Evolutionary conservation across 2,329 filamentous ascomycete genomes (phyloP), one percentile per base, ranked within the genome.

Genomic region (Eutypella sp.): DNA sequence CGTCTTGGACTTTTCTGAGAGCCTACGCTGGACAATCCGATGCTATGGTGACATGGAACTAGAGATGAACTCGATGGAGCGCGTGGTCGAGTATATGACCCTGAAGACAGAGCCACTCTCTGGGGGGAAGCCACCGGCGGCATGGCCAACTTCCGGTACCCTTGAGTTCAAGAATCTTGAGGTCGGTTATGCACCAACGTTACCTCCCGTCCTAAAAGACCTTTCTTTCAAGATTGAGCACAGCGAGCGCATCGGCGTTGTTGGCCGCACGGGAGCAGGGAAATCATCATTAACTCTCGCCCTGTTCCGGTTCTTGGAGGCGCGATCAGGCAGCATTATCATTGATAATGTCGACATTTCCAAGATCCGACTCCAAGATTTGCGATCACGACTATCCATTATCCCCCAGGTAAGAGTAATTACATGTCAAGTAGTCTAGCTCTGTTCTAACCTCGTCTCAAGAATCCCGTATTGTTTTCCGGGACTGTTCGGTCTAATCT

Each of bases 381-480:
- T 89, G 57, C 79, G 85, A 36, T 80, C 87, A 62, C 79, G 81
- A 27, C 86, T 90, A 51, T 87, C 86, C 9, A 88, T 89, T 66
- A 85, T 89, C 42, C 85, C 85, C 40, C 85, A 89, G 68, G 85
- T n/a, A n/a, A n/a, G n/a, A n/a, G n/a, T n/a, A n/a, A n/a, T n/a
- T n/a, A n/a, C n/a, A n/a, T n/a, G n/a, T n/a, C n/a, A n/a, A n/a
- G n/a, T n/a, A n/a, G n/a, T n/a, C n/a, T n/a, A n/a, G n/a, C n/a
- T n/a, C n/a, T n/a, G n/a, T n/a, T n/a, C n/a, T n/a, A n/a, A n/a
- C n/a, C n/a, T n/a, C n/a, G n/a, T n/a, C n/a, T n/a, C n/a, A n/a
- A n/a, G n/a, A n/a, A 89, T 60, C 84, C 80, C 50, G 87, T 83
- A 0, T 69, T 88, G 1, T 88, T 88, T 64, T 83, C 79, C 0